These are phyloP conservation scores for Ogataea dorogensis DNA, from an alignment of 805 yeast species.

Conservation along the genomic window DNA sequence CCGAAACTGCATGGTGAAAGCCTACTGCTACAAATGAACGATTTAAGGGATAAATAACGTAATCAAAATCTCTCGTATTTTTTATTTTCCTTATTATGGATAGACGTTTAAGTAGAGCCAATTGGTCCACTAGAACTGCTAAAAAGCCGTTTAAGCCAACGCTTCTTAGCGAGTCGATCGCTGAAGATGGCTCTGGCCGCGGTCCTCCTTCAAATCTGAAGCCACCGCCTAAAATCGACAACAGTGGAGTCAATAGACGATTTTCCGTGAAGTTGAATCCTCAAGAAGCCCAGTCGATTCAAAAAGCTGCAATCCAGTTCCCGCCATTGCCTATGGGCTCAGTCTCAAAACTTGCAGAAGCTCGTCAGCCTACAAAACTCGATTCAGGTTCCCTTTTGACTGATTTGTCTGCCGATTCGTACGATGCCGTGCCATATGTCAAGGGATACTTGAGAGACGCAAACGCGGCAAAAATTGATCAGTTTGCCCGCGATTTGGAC, in stretches of 20 bases:
- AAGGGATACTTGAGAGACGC: slow-evolving; percentile 56
- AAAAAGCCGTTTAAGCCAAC: slow-evolving; percentile 8
- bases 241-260: slow-evolving; percentile 23
- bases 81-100: slow-evolving; percentile 12
- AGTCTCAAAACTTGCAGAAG: slow-evolving; percentile 1
- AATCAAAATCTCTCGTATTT: not conserved
- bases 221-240: slow-evolving; percentile 21
- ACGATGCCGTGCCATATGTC: slow-evolving; percentile 49
- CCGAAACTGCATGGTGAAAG: slow-evolving; percentile 24
- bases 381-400: slow-evolving; percentile 31
- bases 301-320: slow-evolving; percentile 3
- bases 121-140: slow-evolving; percentile 26
- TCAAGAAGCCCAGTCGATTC: slow-evolving; percentile 13
- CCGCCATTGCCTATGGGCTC: slow-evolving; percentile 18
- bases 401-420: slow-evolving; percentile 39
- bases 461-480: slow-evolving; percentile 69
- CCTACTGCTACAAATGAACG: slow-evolving; percentile 27
- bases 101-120: slow-evolving; percentile 27
- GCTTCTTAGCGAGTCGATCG: slow-evolving; percentile 8
- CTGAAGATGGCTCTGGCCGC: not conserved
- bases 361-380: slow-evolving; percentile 6
- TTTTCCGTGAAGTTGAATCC: slow-evolving; percentile 25
- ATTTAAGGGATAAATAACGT: slow-evolving; percentile 21
- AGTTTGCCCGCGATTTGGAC: slow-evolving; percentile 55
- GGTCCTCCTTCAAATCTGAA: slow-evolving; percentile 10